Evolutionary conservation across 2,329 filamentous ascomycete genomes (phyloP).

Genomic region (Colletotrichum lini): DNA sequence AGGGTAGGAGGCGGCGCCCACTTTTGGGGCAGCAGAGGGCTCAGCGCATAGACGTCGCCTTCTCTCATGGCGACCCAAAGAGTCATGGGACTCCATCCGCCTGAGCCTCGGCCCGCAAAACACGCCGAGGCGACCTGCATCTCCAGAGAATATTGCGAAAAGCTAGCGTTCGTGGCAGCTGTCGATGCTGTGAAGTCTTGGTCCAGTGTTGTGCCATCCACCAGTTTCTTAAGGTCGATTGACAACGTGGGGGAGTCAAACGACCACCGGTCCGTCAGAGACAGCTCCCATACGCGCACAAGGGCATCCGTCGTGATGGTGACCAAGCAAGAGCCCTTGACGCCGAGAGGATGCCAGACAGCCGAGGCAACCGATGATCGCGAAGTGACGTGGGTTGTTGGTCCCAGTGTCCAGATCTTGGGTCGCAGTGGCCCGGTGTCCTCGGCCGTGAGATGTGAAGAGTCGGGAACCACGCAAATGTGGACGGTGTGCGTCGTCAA

Average conservation of each 20-base stretch:
- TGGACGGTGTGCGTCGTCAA: slow-evolving; percentile 90
- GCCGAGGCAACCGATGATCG: slow-evolving; percentile 85
- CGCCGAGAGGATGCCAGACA: slow-evolving; percentile 93
- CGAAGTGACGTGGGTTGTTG: slow-evolving; percentile 91
- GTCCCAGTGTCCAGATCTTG: slow-evolving; percentile 92
- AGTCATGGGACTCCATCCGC: slow-evolving; percentile 96
- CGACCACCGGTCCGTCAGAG: slow-evolving; percentile 85
- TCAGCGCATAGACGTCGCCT: slow-evolving; percentile 93
- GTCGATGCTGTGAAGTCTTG: slow-evolving; percentile 86
- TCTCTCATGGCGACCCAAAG: slow-evolving; percentile 96
- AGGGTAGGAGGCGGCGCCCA: slow-evolving; percentile 86
- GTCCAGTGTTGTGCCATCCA: slow-evolving; percentile 84
- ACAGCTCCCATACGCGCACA: slow-evolving; percentile 91
- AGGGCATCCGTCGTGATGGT: slow-evolving; percentile 91
- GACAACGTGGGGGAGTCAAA: slow-evolving; percentile 88
- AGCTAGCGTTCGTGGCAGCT: slow-evolving; percentile 82
- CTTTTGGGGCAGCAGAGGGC: slow-evolving; percentile 87
- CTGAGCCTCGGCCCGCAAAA: slow-evolving; percentile 77
- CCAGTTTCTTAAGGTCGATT: slow-evolving; percentile 90
- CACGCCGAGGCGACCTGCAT: slow-evolving; percentile 94
- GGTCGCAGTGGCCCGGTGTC: slow-evolving; percentile 81
- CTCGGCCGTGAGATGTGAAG: slow-evolving; percentile 79
- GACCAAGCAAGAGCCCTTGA: slow-evolving; percentile 84
- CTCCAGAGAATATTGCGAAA: slow-evolving; percentile 90
- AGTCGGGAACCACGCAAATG: slow-evolving; percentile 86